phyloP scores from a whole-genome alignment of 768 basidiomycete species.

The Russula olivacea region DNA sequence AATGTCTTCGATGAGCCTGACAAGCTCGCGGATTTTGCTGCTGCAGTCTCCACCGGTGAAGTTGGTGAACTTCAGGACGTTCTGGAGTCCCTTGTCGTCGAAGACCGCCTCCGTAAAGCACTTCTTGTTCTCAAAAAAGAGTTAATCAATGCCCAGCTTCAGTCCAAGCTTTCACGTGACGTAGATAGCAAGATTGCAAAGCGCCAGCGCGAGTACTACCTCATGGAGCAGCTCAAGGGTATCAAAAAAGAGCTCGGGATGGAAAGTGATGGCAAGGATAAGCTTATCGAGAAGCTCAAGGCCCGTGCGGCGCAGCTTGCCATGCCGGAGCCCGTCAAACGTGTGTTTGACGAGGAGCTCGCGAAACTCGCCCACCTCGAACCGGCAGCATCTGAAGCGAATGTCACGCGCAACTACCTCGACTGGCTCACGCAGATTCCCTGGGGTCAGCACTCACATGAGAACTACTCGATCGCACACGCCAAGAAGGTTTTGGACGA shows the following conservation, averaged over 20 bases:
- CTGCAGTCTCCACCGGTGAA: slow-evolving; percentile 91
- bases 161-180: slow-evolving; percentile 86
- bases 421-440: slow-evolving; percentile 95
- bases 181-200: slow-evolving; percentile 95
- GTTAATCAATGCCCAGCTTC: slow-evolving; percentile 92
- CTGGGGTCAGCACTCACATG: slow-evolving; percentile 91
- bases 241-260: slow-evolving; percentile 96
- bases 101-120: slow-evolving; percentile 85
- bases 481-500: slow-evolving; percentile 84
- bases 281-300: slow-evolving; percentile 86
- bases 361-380: slow-evolving; percentile 86
- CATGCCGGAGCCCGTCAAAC: slow-evolving; percentile 85
- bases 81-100: slow-evolving; percentile 77
- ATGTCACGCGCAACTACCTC: slow-evolving; percentile 90
- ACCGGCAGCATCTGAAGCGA: slow-evolving; percentile 87
- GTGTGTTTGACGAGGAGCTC: slow-evolving; percentile 95
- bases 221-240: slow-evolving; percentile 95
- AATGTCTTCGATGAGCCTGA: slow-evolving; percentile 98
- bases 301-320: slow-evolving; percentile 73
- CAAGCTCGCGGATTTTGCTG: slow-evolving; percentile 95
- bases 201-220: slow-evolving; percentile 88
- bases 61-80: slow-evolving; percentile 91
- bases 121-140: slow-evolving; percentile 95
- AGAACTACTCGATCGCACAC: slow-evolving; percentile 84
- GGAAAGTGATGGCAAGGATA: slow-evolving; percentile 94